phyloP scores from a whole-genome alignment of 2,329 filamentous ascomycete species.

The Hymenoscyphus albidus region DNA sequence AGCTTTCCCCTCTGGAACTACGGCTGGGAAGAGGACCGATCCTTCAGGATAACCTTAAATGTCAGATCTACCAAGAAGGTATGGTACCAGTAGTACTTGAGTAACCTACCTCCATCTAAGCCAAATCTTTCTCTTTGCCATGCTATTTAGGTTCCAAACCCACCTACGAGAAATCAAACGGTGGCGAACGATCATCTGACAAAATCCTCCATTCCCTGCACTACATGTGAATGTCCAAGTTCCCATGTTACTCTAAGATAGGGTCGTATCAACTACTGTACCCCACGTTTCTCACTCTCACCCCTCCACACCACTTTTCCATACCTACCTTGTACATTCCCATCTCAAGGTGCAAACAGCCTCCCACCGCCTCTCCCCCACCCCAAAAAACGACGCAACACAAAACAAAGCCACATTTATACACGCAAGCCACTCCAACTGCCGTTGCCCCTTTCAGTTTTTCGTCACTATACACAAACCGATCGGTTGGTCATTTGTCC shows the following conservation, averaged over 20 bases:
- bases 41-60: conserved; percentile 3
- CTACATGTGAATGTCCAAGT: neutral
- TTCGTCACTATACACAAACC: conserved; percentile 1
- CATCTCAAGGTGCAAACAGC: neutral
- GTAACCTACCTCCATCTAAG: neutral
- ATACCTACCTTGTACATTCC: neutral
- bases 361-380: neutral
- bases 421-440: conserved; percentile 1
- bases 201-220: neutral
- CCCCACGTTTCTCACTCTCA: conserved; percentile 7
- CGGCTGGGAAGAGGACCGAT: conserved; percentile 5
- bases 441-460: neutral
- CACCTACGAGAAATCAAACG: no score
- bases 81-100: neutral
- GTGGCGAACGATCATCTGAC: neutral
- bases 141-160: neutral
- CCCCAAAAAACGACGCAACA: neutral
- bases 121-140: neutral
- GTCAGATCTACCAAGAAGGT: neutral
- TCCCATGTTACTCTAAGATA: neutral
- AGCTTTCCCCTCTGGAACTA: neutral
- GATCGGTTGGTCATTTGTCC: conserved; percentile 9
- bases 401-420: conserved; percentile 1
- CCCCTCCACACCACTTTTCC: neutral
- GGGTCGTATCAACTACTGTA: neutral